These are phyloP conservation scores for Vigna reflexopilosa DNA, from an alignment of 306 rosid genomes.

Conservation along the genomic window DNA sequence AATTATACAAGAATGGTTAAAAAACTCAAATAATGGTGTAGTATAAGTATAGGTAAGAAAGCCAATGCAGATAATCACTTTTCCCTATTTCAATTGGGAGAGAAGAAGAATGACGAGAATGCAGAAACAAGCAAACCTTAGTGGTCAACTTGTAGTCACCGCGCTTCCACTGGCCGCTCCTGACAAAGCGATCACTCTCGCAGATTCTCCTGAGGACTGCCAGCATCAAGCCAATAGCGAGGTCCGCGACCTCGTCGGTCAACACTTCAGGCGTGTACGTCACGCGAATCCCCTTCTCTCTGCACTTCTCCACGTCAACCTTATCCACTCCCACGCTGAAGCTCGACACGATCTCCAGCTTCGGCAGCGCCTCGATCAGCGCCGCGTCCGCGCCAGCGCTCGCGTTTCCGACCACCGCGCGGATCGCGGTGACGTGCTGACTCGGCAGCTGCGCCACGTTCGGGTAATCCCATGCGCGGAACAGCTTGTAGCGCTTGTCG, in stretches of 20 bases:
- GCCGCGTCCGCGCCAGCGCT: constrained; percentile 59
- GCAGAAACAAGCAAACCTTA: constrained; percentile 51
- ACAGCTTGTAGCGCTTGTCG: constrained; percentile 70
- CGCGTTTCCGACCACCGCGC: constrained; percentile 64
- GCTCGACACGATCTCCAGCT: constrained; percentile 72
- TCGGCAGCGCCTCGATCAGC: constrained; percentile 65
- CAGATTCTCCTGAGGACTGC: constrained; percentile 67
- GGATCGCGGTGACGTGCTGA: constrained; percentile 57
- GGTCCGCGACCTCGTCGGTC: constrained; percentile 84
- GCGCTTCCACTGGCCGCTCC: constrained; percentile 70
- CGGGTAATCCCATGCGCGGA: constrained; percentile 57
- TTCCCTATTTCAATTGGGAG: no score
- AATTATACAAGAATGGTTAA: no score
- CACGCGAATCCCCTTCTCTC: constrained; percentile 74
- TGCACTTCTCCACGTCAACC: constrained; percentile 65
- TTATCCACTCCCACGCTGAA: constrained; percentile 81
- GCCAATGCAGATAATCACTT: background rate
- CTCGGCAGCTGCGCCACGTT: constrained; percentile 46
- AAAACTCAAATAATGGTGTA: no score
- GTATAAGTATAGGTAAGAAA: background rate
- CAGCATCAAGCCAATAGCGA: constrained; percentile 66
- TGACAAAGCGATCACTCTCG: constrained; percentile 69
- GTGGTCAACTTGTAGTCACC: constrained; percentile 74
- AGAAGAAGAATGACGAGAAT: background rate
- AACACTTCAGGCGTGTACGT: constrained; percentile 86